Conservation (phyloP, 108 stramenopile species). For the Nitzschia inconspicua region DNA sequence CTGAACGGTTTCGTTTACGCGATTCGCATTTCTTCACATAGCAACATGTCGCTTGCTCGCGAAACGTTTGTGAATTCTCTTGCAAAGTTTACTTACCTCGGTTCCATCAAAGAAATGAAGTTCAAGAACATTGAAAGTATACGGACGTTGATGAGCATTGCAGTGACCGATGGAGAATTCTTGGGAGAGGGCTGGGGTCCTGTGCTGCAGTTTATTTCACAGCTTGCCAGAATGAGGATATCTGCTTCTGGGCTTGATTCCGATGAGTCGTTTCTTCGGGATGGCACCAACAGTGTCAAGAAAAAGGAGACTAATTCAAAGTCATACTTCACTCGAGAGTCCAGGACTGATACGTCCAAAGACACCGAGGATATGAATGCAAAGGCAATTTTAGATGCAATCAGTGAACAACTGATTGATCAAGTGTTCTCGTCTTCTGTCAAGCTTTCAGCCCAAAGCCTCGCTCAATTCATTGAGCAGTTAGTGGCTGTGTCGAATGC, state of each 20-base stretch:
- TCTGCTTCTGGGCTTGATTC: conserved; percentile 83
- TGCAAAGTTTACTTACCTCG: conserved; percentile 91
- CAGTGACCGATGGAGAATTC: conserved; percentile 90
- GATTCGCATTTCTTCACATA: conserved; percentile 71
- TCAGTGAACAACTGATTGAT: conserved; percentile 87
- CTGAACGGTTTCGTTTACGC: conserved; percentile 86
- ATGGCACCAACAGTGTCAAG: neutral
- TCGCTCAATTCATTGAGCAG: conserved; percentile 85
- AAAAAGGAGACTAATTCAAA: neutral
- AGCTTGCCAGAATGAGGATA: conserved; percentile 82
- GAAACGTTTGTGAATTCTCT: conserved; percentile 95
- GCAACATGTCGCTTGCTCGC: conserved; percentile 81
- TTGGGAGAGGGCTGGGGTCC: conserved; percentile 95
- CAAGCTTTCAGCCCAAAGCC: conserved; percentile 75
- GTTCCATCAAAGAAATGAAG: conserved; percentile 91
- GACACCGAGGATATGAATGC: conserved; percentile 81
- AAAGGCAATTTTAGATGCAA: conserved; percentile 69
- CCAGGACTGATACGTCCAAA: conserved; percentile 35
- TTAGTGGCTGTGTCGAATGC: conserved; percentile 81
- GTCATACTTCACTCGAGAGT: conserved; percentile 15
- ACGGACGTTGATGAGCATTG: conserved; percentile 88
- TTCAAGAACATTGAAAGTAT: conserved; percentile 93
- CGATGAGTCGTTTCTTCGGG: conserved; percentile 83
- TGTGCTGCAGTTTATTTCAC: conserved; percentile 92
- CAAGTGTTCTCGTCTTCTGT: conserved; percentile 88